Percentiles rank a stretch among this genome's conserved stretches.
Conservation (phyloP, 495 filamentous ascomycete species). For the Xylaria acuta region DNA sequence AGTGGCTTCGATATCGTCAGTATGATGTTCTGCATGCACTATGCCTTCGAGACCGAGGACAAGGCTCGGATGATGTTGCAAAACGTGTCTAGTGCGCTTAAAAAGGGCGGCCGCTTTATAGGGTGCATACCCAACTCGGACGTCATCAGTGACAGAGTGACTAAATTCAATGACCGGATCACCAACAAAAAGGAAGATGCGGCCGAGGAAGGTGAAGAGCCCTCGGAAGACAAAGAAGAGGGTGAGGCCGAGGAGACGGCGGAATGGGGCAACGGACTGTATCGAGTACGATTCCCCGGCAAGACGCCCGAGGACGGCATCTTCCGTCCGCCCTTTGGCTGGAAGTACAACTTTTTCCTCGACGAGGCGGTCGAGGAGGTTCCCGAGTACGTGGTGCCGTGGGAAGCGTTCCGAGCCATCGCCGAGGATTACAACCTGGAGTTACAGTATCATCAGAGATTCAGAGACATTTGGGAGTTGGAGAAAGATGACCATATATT, state of each 20-base stretch:
- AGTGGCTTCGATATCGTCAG: constrained; percentile 94
- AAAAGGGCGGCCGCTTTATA: constrained; percentile 92
- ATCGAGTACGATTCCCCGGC: constrained; percentile 84
- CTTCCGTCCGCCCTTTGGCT: constrained; percentile 94
- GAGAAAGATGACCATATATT: constrained; percentile 82
- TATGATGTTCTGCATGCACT: constrained; percentile 99
- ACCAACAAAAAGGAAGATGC: constrained; percentile 57
- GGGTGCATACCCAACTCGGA: constrained; percentile 95
- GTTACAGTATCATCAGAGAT: constrained; percentile 86
- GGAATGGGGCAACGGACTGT: constrained; percentile 93
- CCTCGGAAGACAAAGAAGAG: constrained; percentile 50
- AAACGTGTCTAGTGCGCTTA: constrained; percentile 87
- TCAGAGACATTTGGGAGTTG: constrained; percentile 87
- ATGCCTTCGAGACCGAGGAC: constrained; percentile 90
- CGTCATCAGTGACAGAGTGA: constrained; percentile 72
- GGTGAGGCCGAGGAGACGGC: constrained; percentile 62
- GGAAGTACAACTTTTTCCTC: constrained; percentile 96
- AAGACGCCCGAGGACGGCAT: constrained; percentile 77
- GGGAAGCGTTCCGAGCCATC: constrained; percentile 93
- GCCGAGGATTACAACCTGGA: constrained; percentile 97
- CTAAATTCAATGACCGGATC: constrained; percentile 62
- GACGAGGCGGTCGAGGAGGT: constrained; percentile 95
- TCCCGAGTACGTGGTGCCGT: constrained; percentile 97
- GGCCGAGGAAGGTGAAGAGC: constrained; percentile 31
- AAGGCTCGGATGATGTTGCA: constrained; percentile 90